Base-by-base conservation (phyloP, 805 yeast species). In the Monosporozyma siamensis region DNA sequence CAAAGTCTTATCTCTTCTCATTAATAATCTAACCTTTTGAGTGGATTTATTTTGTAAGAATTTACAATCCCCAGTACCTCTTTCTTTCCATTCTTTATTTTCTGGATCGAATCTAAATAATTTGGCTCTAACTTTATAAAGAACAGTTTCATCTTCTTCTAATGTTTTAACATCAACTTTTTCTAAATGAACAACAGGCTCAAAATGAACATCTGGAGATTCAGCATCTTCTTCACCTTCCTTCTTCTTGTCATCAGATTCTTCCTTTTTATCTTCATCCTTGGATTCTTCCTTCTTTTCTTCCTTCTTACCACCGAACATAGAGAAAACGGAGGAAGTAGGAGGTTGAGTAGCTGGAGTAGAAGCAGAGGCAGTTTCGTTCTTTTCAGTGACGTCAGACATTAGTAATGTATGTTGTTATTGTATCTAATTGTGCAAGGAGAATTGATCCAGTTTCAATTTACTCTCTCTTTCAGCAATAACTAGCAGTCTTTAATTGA, bases 1-100 rank as follows among this genome's bases (percentile, higher is more conserved):
- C 63, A 92, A 77, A 43, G 97, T 92, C 75, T 90, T 90, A 72
- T 92, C 98, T 73, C 98, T 87, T 78, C 98, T 87, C 98, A 92
- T 92, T 62, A 92, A 73, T 52, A 92, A 68, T 72, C 98, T 82
- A 50, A 85, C 86, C 70, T 87, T 89, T 45, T 77, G 75, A 45
- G 86, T 71, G 48, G 69, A 69, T 67, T 87, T 88, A 72, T 90
- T 96, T 71, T 90, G 74, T 64, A 92, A 78, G 68, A 92, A 86
- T 69, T 92, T 87, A 56, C 88, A 95, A 61, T 92, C 98, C 60
- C 98, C 98, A 27, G 96, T 87, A 57, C 98, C 98, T 73, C 98
- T 85, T 75, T 92, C 98, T 68, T 92, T 92, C 98, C 98, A 92
- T 69, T 92, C 97, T 60, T 81, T 82, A 42, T 80, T 57, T 47